A percentile compares a stretch with the other conserved stretches of the same genome.
Evolutionary conservation across 2,329 filamentous ascomycete genomes (phyloP).

Genomic region (Ophiostoma novo-ulmi): DNA sequence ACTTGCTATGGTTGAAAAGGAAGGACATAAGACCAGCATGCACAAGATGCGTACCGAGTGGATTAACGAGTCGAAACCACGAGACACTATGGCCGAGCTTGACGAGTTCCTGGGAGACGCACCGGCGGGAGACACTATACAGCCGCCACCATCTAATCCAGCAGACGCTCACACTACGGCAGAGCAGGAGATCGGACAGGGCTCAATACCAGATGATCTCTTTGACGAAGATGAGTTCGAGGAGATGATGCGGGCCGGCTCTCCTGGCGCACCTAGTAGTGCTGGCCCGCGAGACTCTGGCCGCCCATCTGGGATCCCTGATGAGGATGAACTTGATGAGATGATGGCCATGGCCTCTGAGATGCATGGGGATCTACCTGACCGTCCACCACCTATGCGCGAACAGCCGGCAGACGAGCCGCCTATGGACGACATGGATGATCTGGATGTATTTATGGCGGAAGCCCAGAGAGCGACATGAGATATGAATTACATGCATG

Average conservation of each 20-base stretch:
- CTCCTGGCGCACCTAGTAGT: not conserved
- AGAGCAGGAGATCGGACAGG: constrained; percentile 17
- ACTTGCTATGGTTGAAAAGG: constrained; percentile 83
- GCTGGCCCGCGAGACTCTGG: not conserved
- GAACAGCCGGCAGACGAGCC: constrained; percentile 26
- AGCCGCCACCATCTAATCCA: not conserved
- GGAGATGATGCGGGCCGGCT: constrained; percentile 18
- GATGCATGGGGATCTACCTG: constrained; percentile 14
- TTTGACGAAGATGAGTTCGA: constrained; percentile 38
- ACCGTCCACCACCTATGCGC: constrained; percentile 26
- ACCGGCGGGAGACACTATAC: not conserved
- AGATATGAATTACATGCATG: not conserved
- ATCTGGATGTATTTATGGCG: constrained; percentile 43
- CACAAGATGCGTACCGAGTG: constrained; percentile 70
- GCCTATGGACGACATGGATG: constrained; percentile 33
- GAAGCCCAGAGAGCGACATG: constrained; percentile 34
- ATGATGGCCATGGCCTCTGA: constrained; percentile 48
- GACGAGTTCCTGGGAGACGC: constrained; percentile 17
- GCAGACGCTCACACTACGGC: not conserved
- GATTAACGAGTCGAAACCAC: constrained; percentile 71
- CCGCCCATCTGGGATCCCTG: constrained; percentile 31
- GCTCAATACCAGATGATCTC: constrained; percentile 37
- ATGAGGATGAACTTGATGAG: constrained; percentile 48
- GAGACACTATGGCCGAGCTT: constrained; percentile 29
- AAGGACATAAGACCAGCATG: constrained; percentile 78